Percentiles rank a stretch among this genome's conserved stretches.
phyloP scores from a whole-genome alignment of 306 rosid species.

The Mimosa pudica region DNA sequence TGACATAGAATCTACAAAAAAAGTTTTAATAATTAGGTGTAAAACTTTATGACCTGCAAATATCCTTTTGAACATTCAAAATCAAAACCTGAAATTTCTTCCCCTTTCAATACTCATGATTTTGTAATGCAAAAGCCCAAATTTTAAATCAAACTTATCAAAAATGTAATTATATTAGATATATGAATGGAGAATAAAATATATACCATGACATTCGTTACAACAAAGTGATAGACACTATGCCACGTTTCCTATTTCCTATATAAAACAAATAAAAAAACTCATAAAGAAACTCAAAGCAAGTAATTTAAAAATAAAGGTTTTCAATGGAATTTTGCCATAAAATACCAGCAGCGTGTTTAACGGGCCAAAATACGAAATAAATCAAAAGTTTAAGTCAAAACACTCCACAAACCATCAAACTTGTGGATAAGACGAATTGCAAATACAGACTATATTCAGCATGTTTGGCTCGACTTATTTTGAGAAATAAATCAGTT shows the following conservation, averaged over 20 bases:
- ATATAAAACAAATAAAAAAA: not conserved
- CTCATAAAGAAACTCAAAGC: not conserved
- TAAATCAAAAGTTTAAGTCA: not conserved
- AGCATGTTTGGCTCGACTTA: too few relatives aligned
- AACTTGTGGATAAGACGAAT: not conserved
- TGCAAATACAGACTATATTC: not conserved
- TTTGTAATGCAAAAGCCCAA: too few relatives aligned
- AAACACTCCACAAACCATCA: not conserved
- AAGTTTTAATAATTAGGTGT: not conserved
- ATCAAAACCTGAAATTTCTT: not conserved
- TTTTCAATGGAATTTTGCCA: not conserved
- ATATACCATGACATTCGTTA: not conserved
- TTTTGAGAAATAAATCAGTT: too few relatives aligned
- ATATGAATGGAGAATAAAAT: not conserved
- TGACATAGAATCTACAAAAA: not conserved
- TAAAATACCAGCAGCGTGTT: not conserved
- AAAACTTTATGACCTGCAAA: not conserved
- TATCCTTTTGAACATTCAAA: not conserved
- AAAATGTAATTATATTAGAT: not conserved
- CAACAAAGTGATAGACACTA: not conserved
- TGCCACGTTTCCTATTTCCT: not conserved
- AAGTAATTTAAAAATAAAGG: not conserved
- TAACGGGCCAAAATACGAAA: not conserved
- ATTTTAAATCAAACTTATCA: not conserved
- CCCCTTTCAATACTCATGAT: not conserved